Base-by-base conservation (phyloP, 371 early-diverging fungal species). In the Haplosporangium sp. region DNA sequence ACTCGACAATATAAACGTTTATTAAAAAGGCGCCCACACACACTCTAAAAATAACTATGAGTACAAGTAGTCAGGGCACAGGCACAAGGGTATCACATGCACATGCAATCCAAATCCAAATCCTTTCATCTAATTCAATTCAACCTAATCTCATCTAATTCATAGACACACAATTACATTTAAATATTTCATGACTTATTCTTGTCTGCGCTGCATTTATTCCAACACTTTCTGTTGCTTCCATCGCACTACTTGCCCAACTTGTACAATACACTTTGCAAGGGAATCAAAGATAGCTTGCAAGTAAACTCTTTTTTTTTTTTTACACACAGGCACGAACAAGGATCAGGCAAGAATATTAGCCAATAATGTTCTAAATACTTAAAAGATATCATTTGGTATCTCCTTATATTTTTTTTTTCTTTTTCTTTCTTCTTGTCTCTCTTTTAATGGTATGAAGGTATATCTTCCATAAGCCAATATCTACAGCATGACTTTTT, bases 261-360 rank as follows among this genome's bases (percentile, higher is more conserved):
- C 27, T 27, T 27, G 27, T 27, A 27, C 27, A 27, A 27, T 27
- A 27, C 27, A 27, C 27, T 27, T 27, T 27, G 27, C 27, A 27
- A 27, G 27, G 27, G 27, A 27, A 27, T 27, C 27, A 27, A 27
- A 27, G 27, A 27, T 27, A 27, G 27, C 27, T 27, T 27, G 27
- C 27, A 27, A 27, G 27, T 27, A 27, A 27, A 27, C 27, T 17
- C 53, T 27, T 27, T 52, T 52, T 52, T 13, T 52, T 52, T 52
- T 52, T 52, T 17, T 35, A 37, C 34, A 52, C 55, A 55, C 55
- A 55, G 7, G 27, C 34, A 55, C 7, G 6, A 55, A 34, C 34
- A 55, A 7, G 55, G 55, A 55, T 55, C 55, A 55, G 11, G 8
- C 55, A 55, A 27, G 55, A 27, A 27, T 55, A 55, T 55, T 55